Percentiles rank a stretch among this genome's conserved stretches.
Conservation (phyloP, 225 moss, liverwort and hornwort genomes). For the Sphagnum tenellum region DNA sequence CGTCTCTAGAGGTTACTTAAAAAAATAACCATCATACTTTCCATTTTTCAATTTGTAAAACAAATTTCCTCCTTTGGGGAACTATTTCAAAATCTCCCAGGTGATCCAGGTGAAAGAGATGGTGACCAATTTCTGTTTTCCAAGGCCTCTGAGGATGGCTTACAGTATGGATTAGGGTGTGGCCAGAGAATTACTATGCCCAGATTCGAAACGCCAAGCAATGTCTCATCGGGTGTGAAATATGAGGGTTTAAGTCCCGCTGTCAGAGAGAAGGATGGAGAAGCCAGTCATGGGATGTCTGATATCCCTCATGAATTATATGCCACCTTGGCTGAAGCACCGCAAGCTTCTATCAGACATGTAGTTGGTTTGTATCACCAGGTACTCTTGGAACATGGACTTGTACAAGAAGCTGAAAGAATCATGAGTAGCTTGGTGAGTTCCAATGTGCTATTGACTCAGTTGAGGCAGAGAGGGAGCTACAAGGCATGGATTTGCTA, state of each 20-base stretch:
- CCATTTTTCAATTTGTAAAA: no score
- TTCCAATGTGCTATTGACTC: constrained; percentile 35
- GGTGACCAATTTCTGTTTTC: constrained; percentile 37
- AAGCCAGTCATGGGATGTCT: no score
- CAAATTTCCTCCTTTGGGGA: no score
- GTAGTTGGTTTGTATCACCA: constrained; percentile 85
- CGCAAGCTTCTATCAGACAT: constrained; percentile 70
- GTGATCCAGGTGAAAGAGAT: constrained; percentile 20
- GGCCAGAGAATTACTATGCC: constrained; percentile 27
- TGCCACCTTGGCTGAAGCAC: constrained; percentile 50
- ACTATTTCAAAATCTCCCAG: no score
- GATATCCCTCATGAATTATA: constrained; percentile 37
- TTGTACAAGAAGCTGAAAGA: constrained; percentile 63
- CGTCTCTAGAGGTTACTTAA: no score
- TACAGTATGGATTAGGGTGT: constrained; percentile 15
- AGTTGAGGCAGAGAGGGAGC: constrained; percentile 33
- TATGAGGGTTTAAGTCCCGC: no score
- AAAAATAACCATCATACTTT: no score
- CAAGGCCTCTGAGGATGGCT: constrained; percentile 37
- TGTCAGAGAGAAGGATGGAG: no score
- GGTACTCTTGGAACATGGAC: constrained; percentile 56
- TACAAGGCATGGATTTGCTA: constrained; percentile 75
- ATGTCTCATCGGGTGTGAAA: constrained; percentile 3
- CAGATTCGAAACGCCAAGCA: constrained; percentile 31
- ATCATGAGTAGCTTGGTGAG: constrained; percentile 48